A percentile compares a stretch with the other conserved stretches of the same genome.
phyloP scores from a whole-genome alignment of 2,329 filamentous ascomycete species.

The Exophiala calicioides region DNA sequence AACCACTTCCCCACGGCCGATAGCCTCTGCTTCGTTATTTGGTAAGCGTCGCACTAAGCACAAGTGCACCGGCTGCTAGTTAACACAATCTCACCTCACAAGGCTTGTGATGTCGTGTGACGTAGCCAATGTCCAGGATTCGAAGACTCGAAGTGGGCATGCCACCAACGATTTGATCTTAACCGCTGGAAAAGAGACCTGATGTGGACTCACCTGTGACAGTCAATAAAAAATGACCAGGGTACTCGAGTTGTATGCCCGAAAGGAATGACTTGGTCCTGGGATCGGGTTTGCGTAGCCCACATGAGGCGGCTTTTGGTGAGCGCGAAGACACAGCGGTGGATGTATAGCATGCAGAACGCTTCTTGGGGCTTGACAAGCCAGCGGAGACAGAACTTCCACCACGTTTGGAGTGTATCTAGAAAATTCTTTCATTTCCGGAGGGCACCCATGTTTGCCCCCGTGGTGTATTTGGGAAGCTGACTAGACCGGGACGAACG shows the following conservation, averaged over 20 bases:
- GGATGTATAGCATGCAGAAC: conserved; percentile 25
- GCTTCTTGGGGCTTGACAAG: conserved; percentile 24
- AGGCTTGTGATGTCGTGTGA: too few species aligned
- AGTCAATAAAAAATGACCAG: too few species aligned
- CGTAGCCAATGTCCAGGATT: too few species aligned
- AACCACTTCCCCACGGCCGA: background rate
- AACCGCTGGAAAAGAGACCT: too few species aligned
- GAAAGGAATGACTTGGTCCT: conserved; percentile 23
- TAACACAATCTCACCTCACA: too few species aligned
- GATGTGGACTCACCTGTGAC: too few species aligned
- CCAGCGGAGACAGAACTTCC: conserved; percentile 14
- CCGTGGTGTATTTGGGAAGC: conserved; percentile 45
- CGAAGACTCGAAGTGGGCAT: too few species aligned
- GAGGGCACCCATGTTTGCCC: conserved; percentile 42
- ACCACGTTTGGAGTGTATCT: conserved; percentile 18
- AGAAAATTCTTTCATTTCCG: conserved; percentile 36
- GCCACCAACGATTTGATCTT: too few species aligned
- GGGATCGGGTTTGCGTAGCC: conserved; percentile 19
- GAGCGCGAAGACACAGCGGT: conserved; percentile 12
- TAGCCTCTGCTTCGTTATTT: too few species aligned
- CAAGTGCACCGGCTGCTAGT: too few species aligned
- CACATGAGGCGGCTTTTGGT: conserved; percentile 26
- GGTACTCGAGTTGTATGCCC: too few species aligned
- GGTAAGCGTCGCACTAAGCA: too few species aligned
- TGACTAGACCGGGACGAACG: conserved; percentile 41